A percentile compares a stretch with the other conserved stretches of the same genome.
Evolutionary conservation across 116 monocot species (phyloP).

Genomic region (Iris pallida): DNA sequence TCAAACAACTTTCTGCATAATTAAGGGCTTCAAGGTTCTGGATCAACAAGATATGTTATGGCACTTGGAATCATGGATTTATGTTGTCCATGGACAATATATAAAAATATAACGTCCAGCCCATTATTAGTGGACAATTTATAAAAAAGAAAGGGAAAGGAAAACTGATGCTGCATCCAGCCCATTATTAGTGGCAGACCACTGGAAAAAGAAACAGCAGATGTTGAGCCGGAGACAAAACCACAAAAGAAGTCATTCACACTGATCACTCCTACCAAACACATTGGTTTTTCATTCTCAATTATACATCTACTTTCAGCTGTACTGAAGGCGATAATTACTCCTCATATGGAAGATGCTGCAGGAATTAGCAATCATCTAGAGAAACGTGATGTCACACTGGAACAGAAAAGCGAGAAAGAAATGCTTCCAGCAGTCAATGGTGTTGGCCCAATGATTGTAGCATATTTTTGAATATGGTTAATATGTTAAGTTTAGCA

Average conservation of each 20-base stretch:
- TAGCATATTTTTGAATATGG: no score
- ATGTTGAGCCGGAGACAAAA: slow-evolving; percentile 38
- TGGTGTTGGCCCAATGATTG: no score
- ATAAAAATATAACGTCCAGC: no score
- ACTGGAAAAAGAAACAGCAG: slow-evolving; percentile 29
- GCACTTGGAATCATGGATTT: no score
- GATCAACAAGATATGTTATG: no score
- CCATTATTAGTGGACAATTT: no score
- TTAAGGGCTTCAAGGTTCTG: no score
- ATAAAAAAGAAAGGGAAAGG: slow-evolving; percentile 73
- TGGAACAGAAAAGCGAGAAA: slow-evolving; percentile 11
- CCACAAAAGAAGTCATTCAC: slow-evolving; percentile 61
- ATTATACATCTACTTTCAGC: slow-evolving; percentile 94
- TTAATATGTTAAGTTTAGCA: no score
- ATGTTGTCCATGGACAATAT: no score
- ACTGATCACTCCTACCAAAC: slow-evolving; percentile 71
- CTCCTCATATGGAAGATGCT: slow-evolving; percentile 37
- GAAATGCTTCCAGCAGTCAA: slow-evolving; percentile 9
- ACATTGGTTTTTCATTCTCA: slow-evolving; percentile 88
- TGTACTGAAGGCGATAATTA: slow-evolving; percentile 64
- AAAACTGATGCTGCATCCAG: slow-evolving; percentile 30
- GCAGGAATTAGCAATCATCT: slow-evolving; percentile 9
- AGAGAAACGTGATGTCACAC: slow-evolving; percentile 15
- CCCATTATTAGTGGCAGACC: slow-evolving; percentile 13
- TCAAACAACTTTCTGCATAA: no score